Percentiles rank a stretch among this genome's conserved stretches.
These are phyloP conservation scores for Phytophthora pistaciae DNA, from an alignment of 352 stramenopile genomes.

Conservation along the genomic window DNA sequence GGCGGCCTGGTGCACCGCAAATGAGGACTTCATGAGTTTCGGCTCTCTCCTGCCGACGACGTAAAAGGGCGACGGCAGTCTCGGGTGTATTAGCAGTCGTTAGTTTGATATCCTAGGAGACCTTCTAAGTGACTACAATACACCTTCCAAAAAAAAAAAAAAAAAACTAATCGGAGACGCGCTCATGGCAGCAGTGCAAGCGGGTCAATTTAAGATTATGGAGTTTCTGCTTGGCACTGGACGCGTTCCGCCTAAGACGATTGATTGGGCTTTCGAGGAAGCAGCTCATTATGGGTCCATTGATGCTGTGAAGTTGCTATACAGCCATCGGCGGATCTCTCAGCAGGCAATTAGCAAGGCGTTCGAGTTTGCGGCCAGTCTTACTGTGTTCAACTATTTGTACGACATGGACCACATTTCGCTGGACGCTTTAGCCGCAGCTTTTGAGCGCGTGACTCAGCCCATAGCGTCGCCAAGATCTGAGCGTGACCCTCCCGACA, in stretches of 20 bases:
- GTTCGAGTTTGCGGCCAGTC: neutral
- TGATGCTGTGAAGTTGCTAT: neutral
- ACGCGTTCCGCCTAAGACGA: neutral
- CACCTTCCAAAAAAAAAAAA: no score
- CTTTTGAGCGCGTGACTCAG: neutral
- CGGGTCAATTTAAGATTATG: neutral
- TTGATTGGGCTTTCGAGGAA: slow-evolving; percentile 1
- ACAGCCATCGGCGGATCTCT: neutral
- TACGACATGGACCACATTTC: neutral
- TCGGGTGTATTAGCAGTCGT: no score
- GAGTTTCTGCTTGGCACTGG: neutral
- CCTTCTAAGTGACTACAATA: no score
- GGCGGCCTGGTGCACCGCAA: no score
- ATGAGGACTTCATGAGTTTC: no score
- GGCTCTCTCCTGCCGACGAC: no score
- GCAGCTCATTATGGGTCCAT: slow-evolving; percentile 3
- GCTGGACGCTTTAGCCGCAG: neutral
- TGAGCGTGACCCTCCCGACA: neutral
- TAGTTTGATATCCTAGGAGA: no score
- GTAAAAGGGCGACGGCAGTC: no score
- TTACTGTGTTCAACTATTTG: neutral
- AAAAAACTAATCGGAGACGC: slow-evolving; percentile 3
- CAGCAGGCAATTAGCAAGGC: slow-evolving; percentile 1
- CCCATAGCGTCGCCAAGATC: neutral
- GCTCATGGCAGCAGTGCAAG: neutral